Evolutionary conservation across 148 eudicot species (phyloP).

Genomic region (Silene conica): DNA sequence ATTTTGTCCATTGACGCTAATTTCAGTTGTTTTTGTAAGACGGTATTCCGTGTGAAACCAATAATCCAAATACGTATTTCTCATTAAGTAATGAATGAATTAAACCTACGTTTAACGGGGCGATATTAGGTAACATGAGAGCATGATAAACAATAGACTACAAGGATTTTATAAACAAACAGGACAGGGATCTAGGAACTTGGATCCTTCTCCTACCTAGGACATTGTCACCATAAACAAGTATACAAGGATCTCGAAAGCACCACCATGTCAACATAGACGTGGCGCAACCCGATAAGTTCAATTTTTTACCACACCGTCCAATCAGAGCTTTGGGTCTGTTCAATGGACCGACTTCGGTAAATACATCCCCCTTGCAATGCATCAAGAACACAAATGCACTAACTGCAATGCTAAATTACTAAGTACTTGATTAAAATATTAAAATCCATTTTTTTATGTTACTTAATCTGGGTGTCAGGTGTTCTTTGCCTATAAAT

Average conservation of each 20-base stretch:
- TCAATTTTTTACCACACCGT: slow-evolving; percentile 11
- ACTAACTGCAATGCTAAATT: background rate
- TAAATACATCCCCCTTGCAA: slow-evolving; percentile 19
- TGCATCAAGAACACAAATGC: slow-evolving; percentile 17
- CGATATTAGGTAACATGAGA: background rate
- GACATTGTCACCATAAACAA: slow-evolving; percentile 4
- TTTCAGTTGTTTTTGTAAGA: too few species aligned
- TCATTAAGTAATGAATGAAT: too few species aligned
- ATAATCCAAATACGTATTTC: too few species aligned
- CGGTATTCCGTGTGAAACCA: too few species aligned
- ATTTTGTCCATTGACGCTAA: too few species aligned
- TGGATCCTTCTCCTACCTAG: slow-evolving; percentile 24
- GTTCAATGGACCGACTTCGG: slow-evolving; percentile 22
- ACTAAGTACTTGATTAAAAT: background rate
- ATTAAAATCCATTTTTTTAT: too few species aligned
- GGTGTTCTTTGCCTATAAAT: slow-evolving; percentile 29
- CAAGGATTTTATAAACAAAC: background rate
- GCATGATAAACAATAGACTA: background rate
- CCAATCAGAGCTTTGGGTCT: slow-evolving; percentile 13
- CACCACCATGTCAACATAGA: slow-evolving; percentile 7
- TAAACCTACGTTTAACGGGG: too few species aligned
- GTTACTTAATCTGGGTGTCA: background rate
- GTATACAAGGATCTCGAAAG: slow-evolving; percentile 12
- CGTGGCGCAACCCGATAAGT: slow-evolving; percentile 20
- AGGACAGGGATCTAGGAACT: slow-evolving; percentile 24